Evolutionary conservation across 2,329 filamentous ascomycete genomes (phyloP), one percentile per base, ranked within the genome.

Genomic region (Tolypocladium tropicale): DNA sequence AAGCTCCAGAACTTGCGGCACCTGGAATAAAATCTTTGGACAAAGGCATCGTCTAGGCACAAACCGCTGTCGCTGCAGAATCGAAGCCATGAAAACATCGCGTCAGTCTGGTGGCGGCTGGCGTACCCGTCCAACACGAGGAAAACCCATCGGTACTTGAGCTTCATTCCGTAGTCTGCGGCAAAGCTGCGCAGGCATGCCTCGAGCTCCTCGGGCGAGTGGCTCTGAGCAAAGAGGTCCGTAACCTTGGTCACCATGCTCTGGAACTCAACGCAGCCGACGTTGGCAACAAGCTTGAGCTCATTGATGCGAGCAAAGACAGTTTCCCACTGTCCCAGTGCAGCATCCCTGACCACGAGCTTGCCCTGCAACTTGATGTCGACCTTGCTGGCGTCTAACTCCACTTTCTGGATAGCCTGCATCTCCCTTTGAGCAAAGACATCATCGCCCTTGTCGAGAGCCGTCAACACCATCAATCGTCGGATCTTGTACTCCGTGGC

Each of bases 1-100:
- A 76, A 61, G 53, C 59, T 65, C 69, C 69, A 71, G 52, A 64
- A 69, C 55, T 63, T 68, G 57, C 67, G 68, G 51, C 68, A 70
- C 12, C 60, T 64, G 28, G 61, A 57, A 25, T 62, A 59, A 32
- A 70, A 60, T 37, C 63, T 57, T 32, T 65, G 61, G 53, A 67
- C 60, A 58, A 70, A 70, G 3, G 58, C 53, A n/a, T 67, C 59
- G 30, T 70, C 64, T 52, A 68, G 60, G 33, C 60, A 57, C 14
- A 70, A 55, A 2, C 68, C 67, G 30, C 60, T 59, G 11, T 63
- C 59, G 32, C 61, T 56, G 48, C 70, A 72, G 43, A 68, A 72
- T 21, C 65, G 61, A 1, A 72, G 60, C 70, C 70, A 72, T 1
- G 59, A 55, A 43, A 66, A 58, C 50, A 69, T 63, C 1, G 59